phyloP scores from a whole-genome alignment of 2,329 filamentous ascomycete species.

The Trichoderma sp. region DNA sequence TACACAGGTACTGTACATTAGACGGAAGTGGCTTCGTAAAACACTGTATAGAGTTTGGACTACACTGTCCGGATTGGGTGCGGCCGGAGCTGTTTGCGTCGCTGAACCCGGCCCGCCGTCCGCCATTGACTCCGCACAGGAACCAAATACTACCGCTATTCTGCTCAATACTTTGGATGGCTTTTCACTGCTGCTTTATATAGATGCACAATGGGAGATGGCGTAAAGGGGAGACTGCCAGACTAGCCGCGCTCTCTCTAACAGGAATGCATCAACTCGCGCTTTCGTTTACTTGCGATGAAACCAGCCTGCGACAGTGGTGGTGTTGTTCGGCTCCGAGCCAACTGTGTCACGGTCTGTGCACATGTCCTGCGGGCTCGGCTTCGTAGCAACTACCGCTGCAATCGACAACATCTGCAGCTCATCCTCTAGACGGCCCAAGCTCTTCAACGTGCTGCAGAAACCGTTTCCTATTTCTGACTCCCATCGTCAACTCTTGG shows the following conservation, averaged over 20 bases:
- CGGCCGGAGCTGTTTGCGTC: background rate
- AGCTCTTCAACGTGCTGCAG: background rate
- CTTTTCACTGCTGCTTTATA: background rate
- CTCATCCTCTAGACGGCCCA: background rate
- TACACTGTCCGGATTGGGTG: background rate
- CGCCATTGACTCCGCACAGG: background rate
- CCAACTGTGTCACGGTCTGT: background rate
- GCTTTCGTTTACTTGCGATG: conserved; percentile 9
- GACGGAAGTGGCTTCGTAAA: background rate
- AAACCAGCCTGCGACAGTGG: conserved; percentile 17
- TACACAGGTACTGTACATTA: background rate
- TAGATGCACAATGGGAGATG: background rate
- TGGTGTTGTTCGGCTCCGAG: background rate
- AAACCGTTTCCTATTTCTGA: background rate
- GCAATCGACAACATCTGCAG: background rate
- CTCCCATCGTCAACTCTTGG: background rate
- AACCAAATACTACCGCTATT: background rate
- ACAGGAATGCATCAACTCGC: background rate
- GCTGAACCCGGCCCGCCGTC: background rate
- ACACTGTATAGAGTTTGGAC: background rate
- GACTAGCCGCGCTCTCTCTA: background rate
- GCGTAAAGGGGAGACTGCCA: background rate
- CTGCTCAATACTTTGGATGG: background rate
- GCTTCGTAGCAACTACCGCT: background rate
- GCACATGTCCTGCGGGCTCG: background rate